A percentile compares a stretch with the other conserved stretches of the same genome.
Conservation (phyloP, 2,329 filamentous ascomycete genomes). For the Paecilomyces sp. region DNA sequence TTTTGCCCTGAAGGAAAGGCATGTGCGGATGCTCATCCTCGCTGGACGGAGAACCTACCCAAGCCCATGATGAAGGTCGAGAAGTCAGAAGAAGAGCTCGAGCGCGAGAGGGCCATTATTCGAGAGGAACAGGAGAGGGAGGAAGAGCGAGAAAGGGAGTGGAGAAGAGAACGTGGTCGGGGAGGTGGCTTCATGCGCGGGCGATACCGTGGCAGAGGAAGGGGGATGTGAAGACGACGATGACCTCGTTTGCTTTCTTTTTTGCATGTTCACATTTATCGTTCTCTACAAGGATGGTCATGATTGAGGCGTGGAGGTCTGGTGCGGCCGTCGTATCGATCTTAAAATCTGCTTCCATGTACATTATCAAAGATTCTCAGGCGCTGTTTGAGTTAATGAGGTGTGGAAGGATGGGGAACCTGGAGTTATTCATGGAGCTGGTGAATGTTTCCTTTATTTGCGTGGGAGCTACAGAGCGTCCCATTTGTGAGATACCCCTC, state of each 20-base stretch:
- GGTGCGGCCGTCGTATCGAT: background rate
- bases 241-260: constrained; percentile 10
- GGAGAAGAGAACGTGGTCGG: constrained; percentile 46
- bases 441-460: background rate
- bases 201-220: constrained; percentile 39
- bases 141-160: constrained; percentile 48
- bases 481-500: background rate
- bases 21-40: constrained; percentile 76
- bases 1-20: constrained; percentile 80
- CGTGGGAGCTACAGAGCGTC: background rate
- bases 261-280: background rate
- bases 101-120: constrained; percentile 47
- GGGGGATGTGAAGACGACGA: constrained; percentile 13
- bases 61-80: constrained; percentile 56
- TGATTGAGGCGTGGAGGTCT: background rate
- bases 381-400: background rate
- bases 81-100: constrained; percentile 65
- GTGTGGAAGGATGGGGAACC: background rate
- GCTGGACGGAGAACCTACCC: constrained; percentile 62
- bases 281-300: background rate
- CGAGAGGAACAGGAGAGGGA: constrained; percentile 55
- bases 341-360: background rate
- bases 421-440: background rate
- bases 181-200: constrained; percentile 38
- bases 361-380: background rate